Base-by-base conservation (phyloP, 1,139 yeast species). In the Nematodospora anomalae region DNA sequence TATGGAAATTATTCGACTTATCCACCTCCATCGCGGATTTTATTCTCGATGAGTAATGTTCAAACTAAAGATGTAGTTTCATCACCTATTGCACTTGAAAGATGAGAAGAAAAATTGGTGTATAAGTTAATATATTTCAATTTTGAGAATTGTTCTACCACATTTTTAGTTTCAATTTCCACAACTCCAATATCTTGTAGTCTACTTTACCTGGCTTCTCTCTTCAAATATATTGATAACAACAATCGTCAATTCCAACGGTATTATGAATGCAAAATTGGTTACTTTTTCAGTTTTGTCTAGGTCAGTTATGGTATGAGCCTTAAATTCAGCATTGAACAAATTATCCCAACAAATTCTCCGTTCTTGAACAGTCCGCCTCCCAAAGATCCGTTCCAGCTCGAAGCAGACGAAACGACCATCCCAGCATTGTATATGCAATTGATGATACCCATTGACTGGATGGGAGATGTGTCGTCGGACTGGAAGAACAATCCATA, bases 341-440 rank as follows among this genome's bases (percentile, higher is more conserved):
- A 79, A 62, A 83, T 74, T 26, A 80, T 53, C 0, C 86, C 86
- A 9, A 79, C 51, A 4, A 82, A 56, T 27, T 63, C 56, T 11
- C 50, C 47, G 0, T 47, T 33, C 3, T 66, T 62, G 38, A 77
- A 66, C 3, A 81, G 53, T 0, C 82, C 87, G 0, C 90, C 90
- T 0, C 90, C 90, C 1, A 85, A 79, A 2, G 88, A 80, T 0
- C 90, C 90, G 49, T 82, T 81, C 87, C 88, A 83, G 55, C 88
- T 82, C 8, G 80, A 70, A 0, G 86, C 73, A 0, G 85, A 73
- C 0, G 79, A 64, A 0, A 80, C 59, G 1, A 79, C 47, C 57
- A 83, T 53, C 0, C 71, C 62, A 3, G 35, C 27, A 3, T 33
- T 21, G 16, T 53, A 43, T 4, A 46, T 51, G 15, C 64, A 52